phyloP scores from a whole-genome alignment of 2,329 filamentous ascomycete genomes.

The Apiospora kogelbergensis region DNA sequence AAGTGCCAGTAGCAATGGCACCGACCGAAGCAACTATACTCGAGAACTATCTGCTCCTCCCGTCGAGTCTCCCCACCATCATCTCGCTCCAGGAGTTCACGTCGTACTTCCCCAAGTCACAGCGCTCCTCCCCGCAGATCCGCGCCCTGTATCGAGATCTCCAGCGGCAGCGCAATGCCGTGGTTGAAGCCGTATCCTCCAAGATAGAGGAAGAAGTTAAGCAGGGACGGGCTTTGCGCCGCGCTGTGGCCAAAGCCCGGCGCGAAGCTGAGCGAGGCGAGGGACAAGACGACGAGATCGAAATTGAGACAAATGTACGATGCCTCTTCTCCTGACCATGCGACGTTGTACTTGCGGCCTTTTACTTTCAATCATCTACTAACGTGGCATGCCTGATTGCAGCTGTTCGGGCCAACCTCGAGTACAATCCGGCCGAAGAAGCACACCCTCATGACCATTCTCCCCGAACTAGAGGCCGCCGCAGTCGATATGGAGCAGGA shows the following conservation, averaged over 20 bases:
- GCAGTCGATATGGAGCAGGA: slow-evolving; percentile 66
- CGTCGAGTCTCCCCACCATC: slow-evolving; percentile 71
- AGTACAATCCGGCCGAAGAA: slow-evolving; percentile 44
- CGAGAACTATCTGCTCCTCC: slow-evolving; percentile 73
- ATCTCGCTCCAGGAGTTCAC: slow-evolving; percentile 75
- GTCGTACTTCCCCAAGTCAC: slow-evolving; percentile 69
- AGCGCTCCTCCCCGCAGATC: slow-evolving; percentile 66
- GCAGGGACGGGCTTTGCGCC: slow-evolving; percentile 57
- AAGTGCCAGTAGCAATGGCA: slow-evolving; percentile 59
- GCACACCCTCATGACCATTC: slow-evolving; percentile 64
- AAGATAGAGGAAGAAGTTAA: slow-evolving; percentile 67
- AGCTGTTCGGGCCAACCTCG: slow-evolving; percentile 59
- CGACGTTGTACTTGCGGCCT: neutral
- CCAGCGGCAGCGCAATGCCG: slow-evolving; percentile 68
- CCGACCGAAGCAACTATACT: slow-evolving; percentile 75
- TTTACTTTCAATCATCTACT: neutral
- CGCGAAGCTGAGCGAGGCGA: slow-evolving; percentile 54
- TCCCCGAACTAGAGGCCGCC: slow-evolving; percentile 69
- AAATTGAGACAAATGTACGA: slow-evolving; percentile 59
- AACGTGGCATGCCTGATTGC: slow-evolving; percentile 14
- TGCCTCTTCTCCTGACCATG: neutral
- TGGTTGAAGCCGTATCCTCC: slow-evolving; percentile 65
- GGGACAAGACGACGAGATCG: slow-evolving; percentile 62
- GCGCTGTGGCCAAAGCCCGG: slow-evolving; percentile 55
- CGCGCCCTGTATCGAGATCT: slow-evolving; percentile 76